Evolutionary conservation across 768 basidiomycete genomes (phyloP), one percentile per base, ranked within the genome.

Genomic region (Termitomyces sp.): DNA sequence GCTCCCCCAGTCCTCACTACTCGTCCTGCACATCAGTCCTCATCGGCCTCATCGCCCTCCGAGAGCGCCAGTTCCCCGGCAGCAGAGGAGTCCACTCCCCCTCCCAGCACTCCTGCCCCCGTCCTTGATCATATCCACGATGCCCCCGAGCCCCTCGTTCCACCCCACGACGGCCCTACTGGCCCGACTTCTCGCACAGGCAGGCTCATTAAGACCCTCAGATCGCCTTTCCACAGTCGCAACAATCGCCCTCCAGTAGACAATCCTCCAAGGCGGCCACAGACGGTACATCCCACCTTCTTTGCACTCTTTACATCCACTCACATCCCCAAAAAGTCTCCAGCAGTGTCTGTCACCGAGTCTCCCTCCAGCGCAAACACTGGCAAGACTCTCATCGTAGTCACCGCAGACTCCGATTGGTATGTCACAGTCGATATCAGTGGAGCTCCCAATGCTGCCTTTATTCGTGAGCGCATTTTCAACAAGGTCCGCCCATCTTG

Each of bases 381-480:
- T 32, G 76, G 76, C 34, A 75, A 72, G 53, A 73, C 78, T 54
- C 71, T 80, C 45, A 86, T 90, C 64, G 82, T 88, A 59, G 91
- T 89, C 59, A 92, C 91, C 20, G 74, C 80, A 30, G 89, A 92
- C 69, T 85, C 87, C n/a, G 89, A 91, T 61, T 82, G 85, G 59
- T 87, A 86, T 71, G 82, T 81, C 48, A 77, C 83, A 24, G 89
- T 93, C 42, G 87, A 89, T 55, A 83, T 93, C 61, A 85, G 82
- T 34, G 79, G 80, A 33, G 86, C 88, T 20, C 80, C 76, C 58
- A 82, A 77, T 68, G 82, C 87, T 37, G 82, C 83, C 13, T 84
- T 82, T 67, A 88, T 93, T 61, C 84, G 90, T 63, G 91, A 93
- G 69, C 82, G 86, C 53, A 89, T 93, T 33, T 89, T 91, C 63